Evolutionary conservation across 345 rosid species (phyloP).

Genomic region (Pistacia atlantica): DNA sequence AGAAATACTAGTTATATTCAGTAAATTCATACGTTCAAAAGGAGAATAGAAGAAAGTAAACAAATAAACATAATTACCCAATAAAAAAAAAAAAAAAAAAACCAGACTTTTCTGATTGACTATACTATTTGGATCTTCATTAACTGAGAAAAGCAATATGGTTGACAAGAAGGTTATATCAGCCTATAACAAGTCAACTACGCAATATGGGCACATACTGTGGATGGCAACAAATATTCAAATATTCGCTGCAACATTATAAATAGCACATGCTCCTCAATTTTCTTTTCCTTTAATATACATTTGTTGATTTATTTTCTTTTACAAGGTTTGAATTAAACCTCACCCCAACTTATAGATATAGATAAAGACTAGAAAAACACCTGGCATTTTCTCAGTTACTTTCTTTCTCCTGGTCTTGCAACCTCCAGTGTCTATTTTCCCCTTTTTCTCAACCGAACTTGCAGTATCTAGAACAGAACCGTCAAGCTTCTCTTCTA

Average conservation of each 20-base stretch:
- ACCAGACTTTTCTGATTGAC: no score
- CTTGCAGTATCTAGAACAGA: slow-evolving; percentile 21
- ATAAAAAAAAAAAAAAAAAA: neutral
- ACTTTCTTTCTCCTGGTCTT: slow-evolving; percentile 33
- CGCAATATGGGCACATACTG: neutral
- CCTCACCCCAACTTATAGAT: neutral
- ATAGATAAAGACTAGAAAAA: neutral
- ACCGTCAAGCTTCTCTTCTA: slow-evolving; percentile 32
- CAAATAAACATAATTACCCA: neutral
- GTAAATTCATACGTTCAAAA: neutral
- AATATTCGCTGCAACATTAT: neutral
- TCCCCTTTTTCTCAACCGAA: slow-evolving; percentile 28
- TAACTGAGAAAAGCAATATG: neutral
- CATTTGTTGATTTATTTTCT: neutral
- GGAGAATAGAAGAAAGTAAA: neutral
- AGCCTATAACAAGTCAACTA: neutral
- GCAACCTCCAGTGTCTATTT: slow-evolving; percentile 24
- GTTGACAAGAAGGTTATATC: neutral
- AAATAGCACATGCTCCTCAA: neutral
- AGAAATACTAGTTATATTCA: slow-evolving; percentile 5
- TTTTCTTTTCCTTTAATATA: neutral
- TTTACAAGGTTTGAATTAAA: neutral
- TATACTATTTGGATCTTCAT: neutral
- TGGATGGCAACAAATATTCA: neutral
- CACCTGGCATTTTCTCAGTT: slow-evolving; percentile 35